A percentile compares a stretch with the other conserved stretches of the same genome.
phyloP scores from a whole-genome alignment of 108 stramenopile species.

The Fragilariopsis cylindrus region DNA sequence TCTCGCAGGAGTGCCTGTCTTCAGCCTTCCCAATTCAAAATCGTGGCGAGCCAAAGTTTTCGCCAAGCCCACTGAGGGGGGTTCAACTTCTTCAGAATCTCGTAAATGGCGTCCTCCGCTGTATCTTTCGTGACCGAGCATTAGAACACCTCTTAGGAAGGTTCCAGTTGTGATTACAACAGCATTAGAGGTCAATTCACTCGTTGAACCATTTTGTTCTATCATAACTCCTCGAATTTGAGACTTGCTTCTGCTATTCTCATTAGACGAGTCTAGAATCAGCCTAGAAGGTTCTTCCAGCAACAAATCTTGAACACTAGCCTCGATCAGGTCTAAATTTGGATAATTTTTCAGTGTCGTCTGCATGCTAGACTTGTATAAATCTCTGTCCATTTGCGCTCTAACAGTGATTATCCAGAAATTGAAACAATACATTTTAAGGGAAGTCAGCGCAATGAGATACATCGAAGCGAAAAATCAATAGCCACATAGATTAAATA shows the following conservation, averaged over 20 bases:
- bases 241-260: slow-evolving; percentile 42
- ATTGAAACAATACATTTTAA: background rate
- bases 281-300: slow-evolving; percentile 64
- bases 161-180: slow-evolving; percentile 98
- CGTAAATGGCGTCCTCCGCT: slow-evolving; percentile 92
- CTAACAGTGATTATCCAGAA: slow-evolving; percentile 12
- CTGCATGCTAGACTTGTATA: slow-evolving; percentile 93
- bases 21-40: slow-evolving; percentile 92
- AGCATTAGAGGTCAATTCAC: slow-evolving; percentile 60
- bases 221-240: slow-evolving; percentile 82
- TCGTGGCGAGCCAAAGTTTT: slow-evolving; percentile 85
- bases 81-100: slow-evolving; percentile 92
- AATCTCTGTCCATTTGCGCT: slow-evolving; percentile 96
- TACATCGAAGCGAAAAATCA: background rate
- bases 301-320: slow-evolving; percentile 90
- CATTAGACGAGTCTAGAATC: slow-evolving; percentile 15
- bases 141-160: slow-evolving; percentile 90
- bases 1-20: slow-evolving; percentile 96
- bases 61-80: slow-evolving; percentile 92
- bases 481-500: background rate
- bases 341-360: slow-evolving; percentile 49
- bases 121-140: slow-evolving; percentile 86
- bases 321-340: slow-evolving; percentile 87
- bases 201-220: slow-evolving; percentile 48
- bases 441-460: background rate